Conservation (phyloP, 306 rosid genomes). For the Carpinus viminea region DNA sequence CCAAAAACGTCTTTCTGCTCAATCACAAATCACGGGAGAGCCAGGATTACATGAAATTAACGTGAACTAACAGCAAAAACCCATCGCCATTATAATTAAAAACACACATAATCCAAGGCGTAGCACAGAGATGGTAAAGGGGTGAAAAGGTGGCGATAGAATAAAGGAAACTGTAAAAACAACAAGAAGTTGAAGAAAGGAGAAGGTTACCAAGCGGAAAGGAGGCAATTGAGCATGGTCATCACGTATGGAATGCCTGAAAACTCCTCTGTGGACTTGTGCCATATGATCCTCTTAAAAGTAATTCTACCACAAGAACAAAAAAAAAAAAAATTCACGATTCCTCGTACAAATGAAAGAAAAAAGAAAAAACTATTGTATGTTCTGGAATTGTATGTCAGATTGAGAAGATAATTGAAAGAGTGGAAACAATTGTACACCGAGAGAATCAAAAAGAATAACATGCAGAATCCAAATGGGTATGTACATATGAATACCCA, state of each 20-base stretch:
- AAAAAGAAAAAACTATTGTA: not conserved
- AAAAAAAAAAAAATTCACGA: not conserved
- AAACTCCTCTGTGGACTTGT: conserved; percentile 66
- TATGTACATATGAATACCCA: not conserved
- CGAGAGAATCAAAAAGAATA: not conserved
- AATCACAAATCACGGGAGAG: not conserved
- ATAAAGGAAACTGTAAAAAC: not conserved
- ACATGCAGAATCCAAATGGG: not conserved
- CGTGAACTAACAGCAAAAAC: not conserved
- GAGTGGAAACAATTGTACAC: not conserved
- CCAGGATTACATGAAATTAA: not conserved
- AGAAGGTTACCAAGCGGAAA: conserved; percentile 72
- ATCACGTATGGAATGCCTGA: conserved; percentile 92
- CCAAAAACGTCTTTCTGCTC: not conserved
- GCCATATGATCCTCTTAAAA: conserved; percentile 65
- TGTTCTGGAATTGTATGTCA: not conserved
- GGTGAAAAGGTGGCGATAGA: not conserved
- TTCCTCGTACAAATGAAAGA: not conserved
- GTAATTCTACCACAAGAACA: conserved; percentile 53
- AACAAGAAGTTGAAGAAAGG: not conserved
- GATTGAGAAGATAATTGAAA: not conserved
- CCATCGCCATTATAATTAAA: not conserved
- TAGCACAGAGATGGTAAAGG: conserved; percentile 11
- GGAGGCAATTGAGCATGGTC: conserved; percentile 86
- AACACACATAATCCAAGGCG: conserved; percentile 14